Percentiles rank a stretch among this genome's conserved stretches.
Evolutionary conservation across 2,329 filamentous ascomycete genomes (phyloP).

Genomic region (Dactylella cylindrospora): DNA sequence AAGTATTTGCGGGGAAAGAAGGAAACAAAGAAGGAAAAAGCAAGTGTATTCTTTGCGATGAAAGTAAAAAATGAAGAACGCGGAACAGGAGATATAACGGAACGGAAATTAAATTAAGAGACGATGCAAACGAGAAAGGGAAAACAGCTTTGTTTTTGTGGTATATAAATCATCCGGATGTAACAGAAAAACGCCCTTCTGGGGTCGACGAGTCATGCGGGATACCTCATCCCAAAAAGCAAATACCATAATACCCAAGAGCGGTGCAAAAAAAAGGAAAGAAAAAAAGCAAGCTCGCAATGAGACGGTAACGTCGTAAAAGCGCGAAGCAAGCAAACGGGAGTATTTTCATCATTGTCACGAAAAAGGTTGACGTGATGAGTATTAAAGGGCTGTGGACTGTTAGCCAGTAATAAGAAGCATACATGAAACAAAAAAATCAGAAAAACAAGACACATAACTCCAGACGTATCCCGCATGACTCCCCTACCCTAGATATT

Average conservation of each 20-base stretch:
- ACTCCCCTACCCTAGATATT: constrained; percentile 44
- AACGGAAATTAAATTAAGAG: no score
- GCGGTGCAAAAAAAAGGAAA: neutral
- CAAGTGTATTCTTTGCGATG: no score
- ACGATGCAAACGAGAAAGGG: neutral
- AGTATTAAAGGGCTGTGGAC: constrained; percentile 22
- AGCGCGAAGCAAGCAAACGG: neutral
- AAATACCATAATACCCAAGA: constrained; percentile 5
- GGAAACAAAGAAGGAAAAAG: no score
- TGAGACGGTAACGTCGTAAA: no score
- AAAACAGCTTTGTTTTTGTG: constrained; percentile 41
- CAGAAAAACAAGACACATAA: constrained; percentile 11
- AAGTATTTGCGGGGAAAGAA: no score
- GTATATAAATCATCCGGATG: constrained; percentile 40
- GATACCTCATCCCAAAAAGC: constrained; percentile 42
- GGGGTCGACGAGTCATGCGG: constrained; percentile 44
- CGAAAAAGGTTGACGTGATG: neutral
- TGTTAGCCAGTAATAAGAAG: constrained; percentile 11
- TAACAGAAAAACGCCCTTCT: constrained; percentile 44
- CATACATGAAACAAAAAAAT: neutral
- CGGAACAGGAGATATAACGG: no score
- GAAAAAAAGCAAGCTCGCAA: no score
- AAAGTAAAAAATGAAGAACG: no score
- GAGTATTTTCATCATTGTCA: neutral
- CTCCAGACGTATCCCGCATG: constrained; percentile 43